A percentile compares a stretch with the other conserved stretches of the same genome.
Conservation (phyloP, 2,329 filamentous ascomycete genomes). For the Ophiostoma ips region DNA sequence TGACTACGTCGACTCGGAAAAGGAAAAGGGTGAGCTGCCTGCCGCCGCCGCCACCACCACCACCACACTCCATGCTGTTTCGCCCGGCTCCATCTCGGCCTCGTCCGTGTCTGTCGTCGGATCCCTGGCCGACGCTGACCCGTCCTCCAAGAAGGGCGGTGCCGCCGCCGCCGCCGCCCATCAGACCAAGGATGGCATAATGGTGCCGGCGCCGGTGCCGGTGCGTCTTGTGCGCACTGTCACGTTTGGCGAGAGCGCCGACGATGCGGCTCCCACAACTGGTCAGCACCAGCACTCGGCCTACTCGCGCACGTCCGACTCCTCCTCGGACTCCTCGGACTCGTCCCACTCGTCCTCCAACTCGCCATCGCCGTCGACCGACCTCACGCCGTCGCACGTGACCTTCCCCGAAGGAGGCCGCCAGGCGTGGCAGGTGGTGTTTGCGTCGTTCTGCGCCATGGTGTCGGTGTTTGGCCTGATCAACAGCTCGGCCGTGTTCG, state of each 20-base stretch:
- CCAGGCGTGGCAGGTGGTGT: constrained; percentile 59
- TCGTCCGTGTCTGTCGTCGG: constrained; percentile 8
- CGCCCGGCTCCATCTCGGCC: constrained; percentile 5
- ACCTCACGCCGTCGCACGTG: constrained; percentile 8
- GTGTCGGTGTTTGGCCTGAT: constrained; percentile 58
- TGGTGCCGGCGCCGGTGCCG: not conserved
- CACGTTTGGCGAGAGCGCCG: constrained; percentile 2
- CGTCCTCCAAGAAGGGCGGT: not conserved
- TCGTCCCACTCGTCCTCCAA: not conserved
- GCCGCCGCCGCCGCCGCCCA: too few species aligned
- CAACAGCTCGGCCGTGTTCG: constrained; percentile 62
- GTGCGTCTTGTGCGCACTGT: constrained; percentile 7
- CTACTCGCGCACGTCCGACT: not conserved
- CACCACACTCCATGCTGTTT: not conserved
- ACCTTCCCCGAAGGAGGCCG: constrained; percentile 63
- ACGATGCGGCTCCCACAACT: not conserved
- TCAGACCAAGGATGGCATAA: not conserved
- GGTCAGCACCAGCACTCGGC: not conserved
- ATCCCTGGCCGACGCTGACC: not conserved
- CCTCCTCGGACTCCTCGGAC: not conserved
- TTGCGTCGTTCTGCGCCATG: constrained; percentile 63
- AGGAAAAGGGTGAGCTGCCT: not conserved
- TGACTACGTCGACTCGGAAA: not conserved
- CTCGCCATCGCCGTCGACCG: not conserved
- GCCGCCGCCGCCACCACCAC: constrained; percentile 4